A percentile compares a stretch with the other conserved stretches of the same genome.
Evolutionary conservation across 1,139 yeast genomes (phyloP).

Genomic region (Candida neerlandica): DNA sequence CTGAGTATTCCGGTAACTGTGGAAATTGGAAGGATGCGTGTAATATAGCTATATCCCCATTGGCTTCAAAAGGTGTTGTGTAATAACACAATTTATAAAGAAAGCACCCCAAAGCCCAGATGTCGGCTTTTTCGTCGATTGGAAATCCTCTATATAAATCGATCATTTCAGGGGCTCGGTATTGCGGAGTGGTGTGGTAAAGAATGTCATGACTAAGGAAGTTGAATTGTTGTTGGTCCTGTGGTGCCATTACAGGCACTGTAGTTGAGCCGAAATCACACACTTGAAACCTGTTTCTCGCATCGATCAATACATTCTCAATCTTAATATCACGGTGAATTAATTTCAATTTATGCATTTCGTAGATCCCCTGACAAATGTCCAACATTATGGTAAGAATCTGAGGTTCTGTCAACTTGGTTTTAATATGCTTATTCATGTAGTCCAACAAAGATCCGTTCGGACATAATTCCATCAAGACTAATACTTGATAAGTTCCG

Average conservation of each 20-base stretch:
- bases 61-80: conserved; percentile 78
- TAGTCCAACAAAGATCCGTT: conserved; percentile 70
- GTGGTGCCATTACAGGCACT: conserved; percentile 63
- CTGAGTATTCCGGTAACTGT: conserved; percentile 54
- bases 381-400: conserved; percentile 69
- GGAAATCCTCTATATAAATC: conserved; percentile 68
- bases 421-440: conserved; percentile 70
- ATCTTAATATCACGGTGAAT: conserved; percentile 79
- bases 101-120: conserved; percentile 85
- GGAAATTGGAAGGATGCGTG: conserved; percentile 69
- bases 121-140: conserved; percentile 75
- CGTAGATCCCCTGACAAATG: conserved; percentile 65
- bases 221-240: conserved; percentile 61
- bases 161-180: conserved; percentile 81
- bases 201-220: conserved; percentile 65
- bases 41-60: conserved; percentile 72
- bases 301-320: conserved; percentile 71
- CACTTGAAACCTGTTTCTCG: conserved; percentile 57
- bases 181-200: conserved; percentile 81
- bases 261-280: conserved; percentile 82
- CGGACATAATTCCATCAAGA: conserved; percentile 79
- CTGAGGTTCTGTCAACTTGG: conserved; percentile 63
- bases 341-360: conserved; percentile 66
- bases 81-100: conserved; percentile 76
- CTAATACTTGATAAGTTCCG: conserved; percentile 68